Conservation (phyloP, 208 protist genomes). For the Acanthamoeba divionensis region DNA sequence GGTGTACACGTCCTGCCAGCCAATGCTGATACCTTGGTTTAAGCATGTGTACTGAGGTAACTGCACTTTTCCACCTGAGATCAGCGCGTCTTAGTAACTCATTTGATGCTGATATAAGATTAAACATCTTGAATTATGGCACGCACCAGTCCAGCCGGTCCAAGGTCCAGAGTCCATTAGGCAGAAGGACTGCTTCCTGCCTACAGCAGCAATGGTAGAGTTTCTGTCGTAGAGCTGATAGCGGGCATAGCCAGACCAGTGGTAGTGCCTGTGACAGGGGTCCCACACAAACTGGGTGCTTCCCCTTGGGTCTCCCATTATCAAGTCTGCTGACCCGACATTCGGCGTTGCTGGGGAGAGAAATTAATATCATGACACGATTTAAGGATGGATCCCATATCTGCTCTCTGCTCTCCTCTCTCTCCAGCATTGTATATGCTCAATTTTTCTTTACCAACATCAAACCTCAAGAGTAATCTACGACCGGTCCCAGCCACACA, state of each 20-base stretch:
- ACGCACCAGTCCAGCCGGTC: neutral
- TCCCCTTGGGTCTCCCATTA: neutral
- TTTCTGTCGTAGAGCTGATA: neutral
- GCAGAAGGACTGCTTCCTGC: slow-evolving; percentile 23
- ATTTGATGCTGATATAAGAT: neutral
- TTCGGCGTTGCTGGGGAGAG: slow-evolving; percentile 20
- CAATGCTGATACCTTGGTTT: slow-evolving; percentile 32
- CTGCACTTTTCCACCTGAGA: neutral
- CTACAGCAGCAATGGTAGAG: neutral
- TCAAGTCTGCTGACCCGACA: neutral
- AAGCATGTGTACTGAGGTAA: neutral
- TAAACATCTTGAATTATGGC: neutral
- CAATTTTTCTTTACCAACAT: neutral
- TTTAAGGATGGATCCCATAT: too few relatives aligned
- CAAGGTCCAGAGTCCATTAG: neutral
- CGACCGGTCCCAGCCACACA: neutral
- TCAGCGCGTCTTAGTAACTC: neutral
- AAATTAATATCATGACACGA: too few relatives aligned
- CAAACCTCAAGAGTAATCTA: slow-evolving; percentile 2
- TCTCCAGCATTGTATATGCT: too few relatives aligned
- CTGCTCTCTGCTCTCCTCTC: too few relatives aligned
- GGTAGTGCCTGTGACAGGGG: slow-evolving; percentile 11
- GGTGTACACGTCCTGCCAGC: slow-evolving; percentile 26
- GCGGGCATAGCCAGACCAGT: neutral
- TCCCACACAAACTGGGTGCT: neutral